Evolutionary conservation across 169 alveolate genomes (phyloP).

Genomic region (Plasmodium vivax): DNA sequence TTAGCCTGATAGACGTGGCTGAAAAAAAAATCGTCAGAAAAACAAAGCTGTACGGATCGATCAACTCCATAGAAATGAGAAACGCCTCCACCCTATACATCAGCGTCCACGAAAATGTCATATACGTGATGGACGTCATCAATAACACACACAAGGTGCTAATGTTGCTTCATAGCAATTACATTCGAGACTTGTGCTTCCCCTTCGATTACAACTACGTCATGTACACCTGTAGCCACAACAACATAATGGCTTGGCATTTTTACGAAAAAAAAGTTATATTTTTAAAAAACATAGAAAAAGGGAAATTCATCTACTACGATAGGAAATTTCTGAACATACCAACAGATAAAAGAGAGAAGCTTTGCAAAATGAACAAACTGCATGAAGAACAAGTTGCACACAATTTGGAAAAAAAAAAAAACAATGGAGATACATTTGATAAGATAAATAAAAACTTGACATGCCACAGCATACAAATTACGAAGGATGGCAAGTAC

Average conservation of each 20-base stretch:
- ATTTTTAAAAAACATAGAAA: slow-evolving; percentile 47
- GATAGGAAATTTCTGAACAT: slow-evolving; percentile 43
- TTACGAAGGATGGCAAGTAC: slow-evolving; percentile 65
- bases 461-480: slow-evolving; percentile 48
- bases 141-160: slow-evolving; percentile 26
- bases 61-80: slow-evolving; percentile 72
- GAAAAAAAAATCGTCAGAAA: slow-evolving; percentile 50
- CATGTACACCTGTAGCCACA: slow-evolving; percentile 69
- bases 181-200: slow-evolving; percentile 49
- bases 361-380: slow-evolving; percentile 37
- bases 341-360: slow-evolving; percentile 43
- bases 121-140: slow-evolving; percentile 57
- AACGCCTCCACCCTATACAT: slow-evolving; percentile 37
- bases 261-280: slow-evolving; percentile 63
- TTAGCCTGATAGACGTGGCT: slow-evolving; percentile 35
- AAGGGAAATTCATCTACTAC: slow-evolving; percentile 51
- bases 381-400: not conserved
- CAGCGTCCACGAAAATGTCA: slow-evolving; percentile 54
- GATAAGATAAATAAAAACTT: slow-evolving; percentile 48
- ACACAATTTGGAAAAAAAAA: slow-evolving; percentile 8
- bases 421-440: not conserved
- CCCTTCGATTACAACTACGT: slow-evolving; percentile 46
- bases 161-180: slow-evolving; percentile 28
- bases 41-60: slow-evolving; percentile 48
- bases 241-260: slow-evolving; percentile 68